A percentile compares a stretch with the other conserved stretches of the same genome.
Evolutionary conservation across 75 land plant genomes (phyloP).

Genomic region (Cunninghamia lanceolata): DNA sequence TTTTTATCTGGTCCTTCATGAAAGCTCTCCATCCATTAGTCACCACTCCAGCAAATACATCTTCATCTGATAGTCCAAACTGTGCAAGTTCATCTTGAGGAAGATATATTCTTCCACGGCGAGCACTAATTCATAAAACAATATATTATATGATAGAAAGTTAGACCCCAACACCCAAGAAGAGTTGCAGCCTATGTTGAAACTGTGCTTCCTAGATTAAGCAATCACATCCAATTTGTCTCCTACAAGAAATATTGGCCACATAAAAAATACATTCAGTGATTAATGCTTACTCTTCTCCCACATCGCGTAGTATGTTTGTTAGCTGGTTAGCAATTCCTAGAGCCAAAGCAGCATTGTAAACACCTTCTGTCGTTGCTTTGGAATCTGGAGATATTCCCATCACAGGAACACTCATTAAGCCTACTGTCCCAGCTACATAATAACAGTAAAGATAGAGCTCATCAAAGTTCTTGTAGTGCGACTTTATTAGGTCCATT

Average conservation of each 20-base stretch:
- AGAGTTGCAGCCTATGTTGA: not conserved
- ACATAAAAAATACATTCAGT: not conserved
- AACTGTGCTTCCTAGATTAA: not conserved
- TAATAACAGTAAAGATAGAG: constrained; percentile 87
- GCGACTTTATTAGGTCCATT: constrained; percentile 74
- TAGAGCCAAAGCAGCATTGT: constrained; percentile 70
- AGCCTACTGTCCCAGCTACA: constrained; percentile 83
- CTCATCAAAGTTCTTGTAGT: constrained; percentile 81
- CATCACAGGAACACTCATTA: constrained; percentile 94
- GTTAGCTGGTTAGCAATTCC: constrained; percentile 88
- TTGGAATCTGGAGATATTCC: constrained; percentile 73
- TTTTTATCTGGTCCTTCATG: constrained; percentile 71
- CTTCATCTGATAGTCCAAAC: constrained; percentile 79
- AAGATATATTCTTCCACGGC: constrained; percentile 69
- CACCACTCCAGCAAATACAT: constrained; percentile 66
- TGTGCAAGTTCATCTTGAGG: constrained; percentile 82
- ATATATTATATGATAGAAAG: not conserved
- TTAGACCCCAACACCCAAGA: not conserved
- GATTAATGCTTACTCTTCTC: constrained; percentile 73
- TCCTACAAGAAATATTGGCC: not conserved
- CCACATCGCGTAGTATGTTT: constrained; percentile 87
- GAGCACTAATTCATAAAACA: constrained; percentile 41
- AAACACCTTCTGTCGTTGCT: constrained; percentile 67
- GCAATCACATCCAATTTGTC: not conserved
- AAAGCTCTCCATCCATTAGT: constrained; percentile 83